Conservation (phyloP, 2,329 filamentous ascomycete genomes). For the Bisporella sp. region DNA sequence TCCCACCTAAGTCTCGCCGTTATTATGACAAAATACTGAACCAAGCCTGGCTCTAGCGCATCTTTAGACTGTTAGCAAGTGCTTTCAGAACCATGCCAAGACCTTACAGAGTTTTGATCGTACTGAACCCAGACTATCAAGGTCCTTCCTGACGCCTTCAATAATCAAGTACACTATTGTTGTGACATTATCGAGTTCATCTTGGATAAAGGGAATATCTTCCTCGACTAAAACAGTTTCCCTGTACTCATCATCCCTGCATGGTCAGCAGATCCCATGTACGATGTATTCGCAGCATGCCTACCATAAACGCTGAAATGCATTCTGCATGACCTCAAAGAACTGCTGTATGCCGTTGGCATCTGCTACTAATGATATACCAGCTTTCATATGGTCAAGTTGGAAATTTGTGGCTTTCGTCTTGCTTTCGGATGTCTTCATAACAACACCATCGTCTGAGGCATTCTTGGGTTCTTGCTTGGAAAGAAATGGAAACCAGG, state of each 20-base stretch:
- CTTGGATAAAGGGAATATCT: conserved; percentile 35
- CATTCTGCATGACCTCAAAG: conserved; percentile 24
- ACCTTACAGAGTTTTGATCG: conserved; percentile 39
- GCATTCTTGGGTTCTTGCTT: background rate
- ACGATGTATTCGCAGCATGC: background rate
- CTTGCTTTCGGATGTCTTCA: conserved; percentile 25
- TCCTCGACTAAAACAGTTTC: conserved; percentile 24
- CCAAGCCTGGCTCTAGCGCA: conserved; percentile 57
- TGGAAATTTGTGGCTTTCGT: conserved; percentile 47
- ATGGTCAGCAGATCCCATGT: background rate
- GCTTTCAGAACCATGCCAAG: background rate
- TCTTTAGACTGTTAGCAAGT: conserved; percentile 29
- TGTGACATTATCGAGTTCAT: conserved; percentile 56
- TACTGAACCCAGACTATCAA: conserved; percentile 35
- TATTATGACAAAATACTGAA: conserved; percentile 65
- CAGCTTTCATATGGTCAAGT: conserved; percentile 51
- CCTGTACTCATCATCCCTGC: conserved; percentile 28
- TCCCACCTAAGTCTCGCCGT: conserved; percentile 68
- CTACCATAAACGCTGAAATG: conserved; percentile 28
- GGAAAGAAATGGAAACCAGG: too few species aligned
- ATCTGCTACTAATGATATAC: conserved; percentile 43
- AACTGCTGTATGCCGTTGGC: conserved; percentile 31
- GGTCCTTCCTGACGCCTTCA: conserved; percentile 48
- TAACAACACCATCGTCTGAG: background rate
- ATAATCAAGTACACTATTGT: conserved; percentile 55